Evolutionary conservation across 73 alveolate species (phyloP).

Genomic region (Paramecium biaurelia): DNA sequence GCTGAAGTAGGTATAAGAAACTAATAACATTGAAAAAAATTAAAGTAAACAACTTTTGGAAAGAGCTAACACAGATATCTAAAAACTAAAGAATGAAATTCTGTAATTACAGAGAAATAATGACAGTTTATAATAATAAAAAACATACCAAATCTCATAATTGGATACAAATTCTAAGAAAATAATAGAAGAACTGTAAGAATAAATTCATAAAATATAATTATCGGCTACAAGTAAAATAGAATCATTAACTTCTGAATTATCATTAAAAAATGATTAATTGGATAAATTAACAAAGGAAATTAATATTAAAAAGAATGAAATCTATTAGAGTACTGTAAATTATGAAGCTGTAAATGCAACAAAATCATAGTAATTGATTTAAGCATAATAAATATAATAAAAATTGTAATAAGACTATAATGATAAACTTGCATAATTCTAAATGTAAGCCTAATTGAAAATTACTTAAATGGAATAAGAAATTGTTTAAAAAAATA

Average conservation of each 20-base stretch:
- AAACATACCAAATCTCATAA: neutral
- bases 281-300: neutral
- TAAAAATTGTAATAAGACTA: neutral
- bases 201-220: neutral
- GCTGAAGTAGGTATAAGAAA: neutral
- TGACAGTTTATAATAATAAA: slow-evolving; percentile 14
- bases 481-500: neutral
- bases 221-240: neutral
- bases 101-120: neutral
- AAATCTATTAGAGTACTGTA: neutral
- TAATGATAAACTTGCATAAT: neutral
- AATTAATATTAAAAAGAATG: neutral
- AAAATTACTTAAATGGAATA: neutral
- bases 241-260: neutral
- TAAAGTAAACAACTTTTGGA: neutral
- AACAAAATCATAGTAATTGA: neutral
- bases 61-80: neutral
- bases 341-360: slow-evolving; percentile 4
- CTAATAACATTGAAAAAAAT: neutral
- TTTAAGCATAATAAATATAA: neutral
- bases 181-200: neutral
- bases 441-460: neutral
- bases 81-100: neutral
- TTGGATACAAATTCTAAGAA: neutral
- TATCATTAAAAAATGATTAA: neutral